Conservation (phyloP, 2,329 filamentous ascomycete species). For the Aaosphaeria pasadenensis region DNA sequence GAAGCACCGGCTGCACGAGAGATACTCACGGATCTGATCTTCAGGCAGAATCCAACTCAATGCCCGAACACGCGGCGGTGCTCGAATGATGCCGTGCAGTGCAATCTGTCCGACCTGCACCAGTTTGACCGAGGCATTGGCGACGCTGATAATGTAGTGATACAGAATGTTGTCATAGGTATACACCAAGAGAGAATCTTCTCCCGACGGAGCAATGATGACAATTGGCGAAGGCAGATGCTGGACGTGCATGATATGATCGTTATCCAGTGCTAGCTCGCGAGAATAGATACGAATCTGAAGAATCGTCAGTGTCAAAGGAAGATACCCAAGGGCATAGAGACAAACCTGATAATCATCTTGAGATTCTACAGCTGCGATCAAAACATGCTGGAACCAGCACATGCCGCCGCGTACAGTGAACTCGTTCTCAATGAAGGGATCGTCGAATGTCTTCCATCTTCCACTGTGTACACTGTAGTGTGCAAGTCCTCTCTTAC, state of each 20-base stretch:
- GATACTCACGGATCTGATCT: constrained; percentile 66
- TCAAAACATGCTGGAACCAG: constrained; percentile 94
- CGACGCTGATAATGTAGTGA: constrained; percentile 82
- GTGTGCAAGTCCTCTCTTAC: constrained; percentile 84
- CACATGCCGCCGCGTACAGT: constrained; percentile 94
- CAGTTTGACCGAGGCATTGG: constrained; percentile 68
- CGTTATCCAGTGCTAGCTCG: constrained; percentile 72
- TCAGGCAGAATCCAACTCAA: constrained; percentile 96
- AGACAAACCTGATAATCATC: constrained; percentile 66
- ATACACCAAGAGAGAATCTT: constrained; percentile 93
- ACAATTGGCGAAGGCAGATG: constrained; percentile 82
- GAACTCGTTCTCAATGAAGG: constrained; percentile 82
- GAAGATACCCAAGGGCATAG: not conserved
- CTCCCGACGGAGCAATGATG: constrained; percentile 80
- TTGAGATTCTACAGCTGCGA: constrained; percentile 87
- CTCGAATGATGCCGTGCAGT: constrained; percentile 92
- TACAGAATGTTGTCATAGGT: constrained; percentile 95
- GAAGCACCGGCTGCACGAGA: not conserved
- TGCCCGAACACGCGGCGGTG: constrained; percentile 85
- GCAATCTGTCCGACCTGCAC: constrained; percentile 97
- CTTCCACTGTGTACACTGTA: constrained; percentile 92
- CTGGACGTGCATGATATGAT: constrained; percentile 72
- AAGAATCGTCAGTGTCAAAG: not conserved
- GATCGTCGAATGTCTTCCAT: constrained; percentile 91
- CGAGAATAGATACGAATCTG: constrained; percentile 86